Percentiles rank a stretch among this genome's conserved stretches.
Conservation (phyloP, 2,329 filamentous ascomycete genomes). For the Monilinia polystroma region DNA sequence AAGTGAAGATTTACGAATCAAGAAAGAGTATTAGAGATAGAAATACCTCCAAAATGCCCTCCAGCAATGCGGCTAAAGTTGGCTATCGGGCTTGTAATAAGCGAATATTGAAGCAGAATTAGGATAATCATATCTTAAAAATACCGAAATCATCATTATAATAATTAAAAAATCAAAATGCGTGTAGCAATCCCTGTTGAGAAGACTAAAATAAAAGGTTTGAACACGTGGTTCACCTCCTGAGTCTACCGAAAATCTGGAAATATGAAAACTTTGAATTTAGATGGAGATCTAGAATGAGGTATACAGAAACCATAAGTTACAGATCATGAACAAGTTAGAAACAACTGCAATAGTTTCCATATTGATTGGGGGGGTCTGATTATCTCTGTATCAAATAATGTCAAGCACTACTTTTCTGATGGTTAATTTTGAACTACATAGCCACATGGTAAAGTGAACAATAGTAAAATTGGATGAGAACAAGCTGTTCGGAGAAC, state of each 20-base stretch:
- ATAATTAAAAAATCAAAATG: too few relatives aligned
- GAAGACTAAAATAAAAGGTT: not conserved
- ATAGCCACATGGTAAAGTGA: not conserved
- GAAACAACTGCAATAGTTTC: too few relatives aligned
- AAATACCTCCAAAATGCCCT: too few relatives aligned
- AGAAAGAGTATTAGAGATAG: too few relatives aligned
- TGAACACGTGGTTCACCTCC: not conserved
- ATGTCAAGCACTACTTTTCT: too few relatives aligned
- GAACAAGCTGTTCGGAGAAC: not conserved
- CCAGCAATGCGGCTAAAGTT: too few relatives aligned
- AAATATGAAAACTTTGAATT: not conserved
- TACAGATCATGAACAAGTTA: too few relatives aligned
- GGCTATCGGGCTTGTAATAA: not conserved
- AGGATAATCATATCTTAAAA: not conserved
- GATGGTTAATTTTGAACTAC: not conserved
- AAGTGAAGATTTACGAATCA: too few relatives aligned
- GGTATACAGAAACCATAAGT: too few relatives aligned
- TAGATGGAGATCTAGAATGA: too few relatives aligned
- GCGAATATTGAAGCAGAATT: not conserved
- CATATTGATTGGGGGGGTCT: too few relatives aligned
- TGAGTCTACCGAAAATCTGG: slow-evolving; percentile 1
- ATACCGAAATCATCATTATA: not conserved
- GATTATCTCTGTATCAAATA: too few relatives aligned
- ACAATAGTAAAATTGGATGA: not conserved
- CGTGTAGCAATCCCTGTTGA: not conserved